Conservation (phyloP, 2,329 filamentous ascomycete genomes). For the Diplodia seriata region DNA sequence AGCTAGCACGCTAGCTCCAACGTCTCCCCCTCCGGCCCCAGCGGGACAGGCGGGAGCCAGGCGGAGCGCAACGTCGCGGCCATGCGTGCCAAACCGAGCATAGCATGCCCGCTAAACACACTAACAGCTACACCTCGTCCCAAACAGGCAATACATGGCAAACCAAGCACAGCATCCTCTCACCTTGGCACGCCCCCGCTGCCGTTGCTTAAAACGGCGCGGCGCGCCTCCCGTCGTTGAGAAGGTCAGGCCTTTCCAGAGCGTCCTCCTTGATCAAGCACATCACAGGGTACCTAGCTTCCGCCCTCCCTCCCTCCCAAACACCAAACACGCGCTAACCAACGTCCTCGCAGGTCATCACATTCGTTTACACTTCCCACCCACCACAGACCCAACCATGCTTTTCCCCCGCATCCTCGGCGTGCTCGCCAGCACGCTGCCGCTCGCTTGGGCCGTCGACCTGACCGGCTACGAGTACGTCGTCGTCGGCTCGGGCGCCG, state of each 20-base stretch:
- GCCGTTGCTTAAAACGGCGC: constrained; percentile 11
- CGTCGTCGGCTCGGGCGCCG: constrained; percentile 66
- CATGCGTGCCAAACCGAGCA: not conserved
- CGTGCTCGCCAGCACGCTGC: constrained; percentile 11
- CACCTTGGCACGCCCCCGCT: not conserved
- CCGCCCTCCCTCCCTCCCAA: not conserved
- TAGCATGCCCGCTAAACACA: not conserved
- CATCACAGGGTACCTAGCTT: constrained; percentile 9
- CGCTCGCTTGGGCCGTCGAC: constrained; percentile 13
- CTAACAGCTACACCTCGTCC: not conserved
- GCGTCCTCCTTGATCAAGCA: not conserved
- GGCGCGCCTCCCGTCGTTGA: not conserved
- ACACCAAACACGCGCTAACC: not conserved
- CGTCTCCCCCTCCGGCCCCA: not conserved
- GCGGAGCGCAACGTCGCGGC: constrained; percentile 9
- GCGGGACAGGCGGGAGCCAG: constrained; percentile 12
- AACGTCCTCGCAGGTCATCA: not conserved
- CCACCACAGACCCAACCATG: constrained; percentile 3
- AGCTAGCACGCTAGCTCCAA: not conserved
- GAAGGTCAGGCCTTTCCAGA: constrained; percentile 14
- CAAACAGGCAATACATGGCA: constrained; percentile 6
- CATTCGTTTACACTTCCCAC: constrained; percentile 7
- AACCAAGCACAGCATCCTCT: too few relatives aligned
- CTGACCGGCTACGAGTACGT: constrained; percentile 63
- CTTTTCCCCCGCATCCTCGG: constrained; percentile 12